Evolutionary conservation across 352 stramenopile species (phyloP), one percentile per base, ranked within the genome.

Genomic region (Globisporangium emineosum): DNA sequence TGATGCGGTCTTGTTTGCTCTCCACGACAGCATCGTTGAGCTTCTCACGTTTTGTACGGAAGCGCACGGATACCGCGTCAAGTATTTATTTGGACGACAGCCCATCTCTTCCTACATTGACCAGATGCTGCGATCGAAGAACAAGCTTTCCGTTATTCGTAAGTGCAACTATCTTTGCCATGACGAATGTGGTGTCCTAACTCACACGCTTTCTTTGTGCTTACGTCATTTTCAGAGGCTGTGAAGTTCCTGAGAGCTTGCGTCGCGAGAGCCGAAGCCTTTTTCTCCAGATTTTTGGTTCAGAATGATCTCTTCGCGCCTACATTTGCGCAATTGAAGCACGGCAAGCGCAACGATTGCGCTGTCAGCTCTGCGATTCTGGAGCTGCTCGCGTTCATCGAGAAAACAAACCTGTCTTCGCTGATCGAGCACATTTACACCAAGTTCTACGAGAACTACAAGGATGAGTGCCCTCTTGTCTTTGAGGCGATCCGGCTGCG

Each of bases 61-160:
- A 66, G 83, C 80, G 25, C 86, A 95, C 50, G 84, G 86, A 5
- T 95, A 95, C 67, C 84, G 86, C 40, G 78, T 95, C 54, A 95
- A 95, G 66, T 95, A 95, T 75, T 68, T 95, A 29, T 92, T 95
- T 55, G 86, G 84, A 45, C 76, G 83, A 17, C 83, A 91, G 57
- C 84, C 86, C 4, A 86, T 95, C 58, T 83, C 82, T 1, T 77
- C 78, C 13, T 93, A 91, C 40, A 71, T 86, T 0, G 78, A 84
- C 19, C 77, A 86, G 61, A 92, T 93, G 82, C 71, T 95, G 54
- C 73, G 72, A 13, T 90, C 83, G n/a, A 79, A 82, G 52, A 91
- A 93, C 74, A 95, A 91, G 74, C 72, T 93, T 40, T 91, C 87
- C 40, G 81, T 91, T 60, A 90, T 94, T 58, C 83, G 83, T 93